Evolutionary conservation across 495 filamentous ascomycete genomes (phyloP).

Genomic region (Neurospora sublineolata): DNA sequence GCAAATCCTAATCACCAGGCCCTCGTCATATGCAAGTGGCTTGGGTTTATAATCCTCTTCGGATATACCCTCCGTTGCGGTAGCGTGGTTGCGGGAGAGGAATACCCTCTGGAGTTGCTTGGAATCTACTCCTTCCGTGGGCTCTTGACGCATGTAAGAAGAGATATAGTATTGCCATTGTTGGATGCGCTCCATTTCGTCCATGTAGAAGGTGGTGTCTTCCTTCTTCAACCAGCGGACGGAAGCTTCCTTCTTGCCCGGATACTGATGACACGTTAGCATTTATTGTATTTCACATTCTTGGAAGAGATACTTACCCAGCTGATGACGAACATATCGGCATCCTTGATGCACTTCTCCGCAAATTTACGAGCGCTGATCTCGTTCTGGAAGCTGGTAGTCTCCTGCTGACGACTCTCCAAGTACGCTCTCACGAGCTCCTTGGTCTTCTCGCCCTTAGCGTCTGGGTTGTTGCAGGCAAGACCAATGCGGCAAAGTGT

Average conservation of each 20-base stretch:
- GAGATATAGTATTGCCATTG: constrained; percentile 90
- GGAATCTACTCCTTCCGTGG: constrained; percentile 71
- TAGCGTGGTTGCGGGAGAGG: constrained; percentile 64
- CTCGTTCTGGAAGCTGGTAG: constrained; percentile 74
- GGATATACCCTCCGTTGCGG: constrained; percentile 33
- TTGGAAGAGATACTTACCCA: constrained; percentile 49
- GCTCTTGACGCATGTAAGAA: constrained; percentile 74
- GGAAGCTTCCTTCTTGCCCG: constrained; percentile 45
- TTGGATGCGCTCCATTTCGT: constrained; percentile 46
- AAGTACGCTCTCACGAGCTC: constrained; percentile 78
- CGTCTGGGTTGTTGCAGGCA: constrained; percentile 63
- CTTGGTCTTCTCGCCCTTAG: constrained; percentile 73
- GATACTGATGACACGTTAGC: constrained; percentile 32
- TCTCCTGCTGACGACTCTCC: constrained; percentile 63
- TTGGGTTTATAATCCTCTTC: constrained; percentile 38
- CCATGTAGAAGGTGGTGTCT: constrained; percentile 66
- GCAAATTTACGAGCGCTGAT: constrained; percentile 78
- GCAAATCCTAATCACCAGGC: constrained; percentile 66
- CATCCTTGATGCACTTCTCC: constrained; percentile 75
- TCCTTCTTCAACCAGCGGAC: constrained; percentile 66
- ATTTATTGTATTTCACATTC: constrained; percentile 5
- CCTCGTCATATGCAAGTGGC: constrained; percentile 55
- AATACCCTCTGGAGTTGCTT: constrained; percentile 52
- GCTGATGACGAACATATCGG: constrained; percentile 75
- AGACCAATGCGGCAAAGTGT: constrained; percentile 65